These are phyloP conservation scores for Carex arenaria DNA, from an alignment of 202 grass and related monocot genomes.

Conservation along the genomic window DNA sequence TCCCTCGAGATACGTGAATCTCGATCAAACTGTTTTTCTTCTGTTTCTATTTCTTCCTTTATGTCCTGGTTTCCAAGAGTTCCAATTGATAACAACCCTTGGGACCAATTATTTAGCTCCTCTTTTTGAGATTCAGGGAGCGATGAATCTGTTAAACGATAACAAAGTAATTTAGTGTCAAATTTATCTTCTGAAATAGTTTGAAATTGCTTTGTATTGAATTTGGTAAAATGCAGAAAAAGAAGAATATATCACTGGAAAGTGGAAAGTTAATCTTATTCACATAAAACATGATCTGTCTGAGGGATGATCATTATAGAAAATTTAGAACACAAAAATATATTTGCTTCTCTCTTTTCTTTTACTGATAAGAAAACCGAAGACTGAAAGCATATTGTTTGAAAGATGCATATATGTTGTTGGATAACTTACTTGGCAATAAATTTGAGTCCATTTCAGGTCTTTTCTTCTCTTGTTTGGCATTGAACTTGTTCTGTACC, in stretches of 20 bases:
- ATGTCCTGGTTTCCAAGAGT: constrained; percentile 44
- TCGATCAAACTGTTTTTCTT: constrained; percentile 7
- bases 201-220: not conserved
- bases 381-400: not conserved
- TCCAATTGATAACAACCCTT: constrained; percentile 58
- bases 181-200: not conserved
- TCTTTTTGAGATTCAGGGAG: constrained; percentile 23
- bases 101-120: constrained; percentile 19
- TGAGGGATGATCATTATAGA: not conserved
- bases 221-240: not conserved
- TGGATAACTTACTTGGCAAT: constrained; percentile 37
- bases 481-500: constrained; percentile 56
- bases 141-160: constrained; percentile 20
- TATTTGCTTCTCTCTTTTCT: not conserved
- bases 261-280: not conserved
- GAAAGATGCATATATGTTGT: no score
- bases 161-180: not conserved
- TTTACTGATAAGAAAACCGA: not conserved
- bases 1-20: constrained; percentile 2
- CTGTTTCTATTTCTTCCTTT: constrained; percentile 29
- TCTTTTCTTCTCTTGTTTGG: constrained; percentile 41
- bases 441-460: constrained; percentile 12
- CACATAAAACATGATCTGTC: not conserved
- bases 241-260: not conserved
- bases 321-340: not conserved